These are phyloP conservation scores for Pyrus pyrifolia DNA, from an alignment of 306 rosid genomes.

Conservation along the genomic window DNA sequence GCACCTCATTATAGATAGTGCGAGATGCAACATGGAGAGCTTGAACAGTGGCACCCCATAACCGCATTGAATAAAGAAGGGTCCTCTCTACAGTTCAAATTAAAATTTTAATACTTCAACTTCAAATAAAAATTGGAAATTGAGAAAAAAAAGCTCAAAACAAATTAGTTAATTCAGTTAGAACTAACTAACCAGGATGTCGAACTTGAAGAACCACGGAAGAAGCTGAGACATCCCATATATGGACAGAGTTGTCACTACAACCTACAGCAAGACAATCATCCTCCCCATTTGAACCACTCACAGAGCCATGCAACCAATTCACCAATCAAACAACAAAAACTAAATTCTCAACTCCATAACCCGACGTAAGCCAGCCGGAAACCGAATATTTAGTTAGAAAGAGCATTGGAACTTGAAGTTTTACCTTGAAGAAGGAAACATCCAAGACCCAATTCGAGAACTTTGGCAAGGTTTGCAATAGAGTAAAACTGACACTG, in stretches of 20 bases:
- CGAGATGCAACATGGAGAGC: conserved; percentile 83
- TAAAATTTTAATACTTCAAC: neutral
- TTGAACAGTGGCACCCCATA: conserved; percentile 85
- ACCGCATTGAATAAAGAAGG: conserved; percentile 85
- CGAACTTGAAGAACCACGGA: conserved; percentile 47
- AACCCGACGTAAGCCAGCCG: too few species aligned
- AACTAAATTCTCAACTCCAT: conserved; percentile 1
- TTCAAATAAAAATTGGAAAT: neutral
- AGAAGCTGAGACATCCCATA: conserved; percentile 68
- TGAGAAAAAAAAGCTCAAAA: neutral
- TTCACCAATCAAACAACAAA: neutral
- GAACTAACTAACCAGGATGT: conserved; percentile 75
- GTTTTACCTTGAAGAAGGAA: conserved; percentile 65
- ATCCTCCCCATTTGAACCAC: conserved; percentile 30
- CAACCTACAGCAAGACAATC: conserved; percentile 66
- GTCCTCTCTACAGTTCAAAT: conserved; percentile 48
- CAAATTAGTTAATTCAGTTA: conserved; percentile 2
- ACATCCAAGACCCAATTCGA: conserved; percentile 80
- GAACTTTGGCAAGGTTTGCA: conserved; percentile 60
- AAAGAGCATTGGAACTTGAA: too few species aligned
- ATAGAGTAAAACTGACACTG: conserved; percentile 20
- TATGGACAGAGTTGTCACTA: conserved; percentile 70
- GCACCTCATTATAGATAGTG: conserved; percentile 84
- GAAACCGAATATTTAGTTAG: too few species aligned
- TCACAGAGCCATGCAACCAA: conserved; percentile 33